These are phyloP conservation scores for Fusarium nisikadoi DNA, from an alignment of 2,329 filamentous ascomycete genomes.

Conservation along the genomic window DNA sequence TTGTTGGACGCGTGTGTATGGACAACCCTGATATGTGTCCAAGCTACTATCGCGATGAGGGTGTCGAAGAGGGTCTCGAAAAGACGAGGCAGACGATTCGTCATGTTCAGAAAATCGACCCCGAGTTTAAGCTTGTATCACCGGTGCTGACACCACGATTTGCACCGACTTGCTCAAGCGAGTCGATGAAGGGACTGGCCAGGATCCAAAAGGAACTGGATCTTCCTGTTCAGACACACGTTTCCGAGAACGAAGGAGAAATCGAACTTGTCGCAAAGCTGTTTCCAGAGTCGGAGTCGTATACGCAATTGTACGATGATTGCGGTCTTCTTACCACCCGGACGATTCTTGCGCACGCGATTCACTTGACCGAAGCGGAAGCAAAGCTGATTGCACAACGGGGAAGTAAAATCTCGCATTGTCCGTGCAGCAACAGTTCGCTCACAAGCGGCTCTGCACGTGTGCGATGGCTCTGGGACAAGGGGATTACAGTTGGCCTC, in stretches of 20 bases:
- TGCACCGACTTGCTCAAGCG: conserved; percentile 69
- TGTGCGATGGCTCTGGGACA: conserved; percentile 78
- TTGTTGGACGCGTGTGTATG: conserved; percentile 97
- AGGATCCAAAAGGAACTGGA: conserved; percentile 69
- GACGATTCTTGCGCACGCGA: conserved; percentile 86
- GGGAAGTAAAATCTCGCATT: conserved; percentile 79
- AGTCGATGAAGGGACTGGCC: conserved; percentile 72
- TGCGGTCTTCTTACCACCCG: conserved; percentile 74
- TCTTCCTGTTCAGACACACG: conserved; percentile 86
- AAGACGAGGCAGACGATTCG: conserved; percentile 69
- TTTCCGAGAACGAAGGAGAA: conserved; percentile 84
- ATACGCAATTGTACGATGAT: conserved; percentile 82
- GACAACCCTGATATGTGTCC: conserved; percentile 75
- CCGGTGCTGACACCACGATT: conserved; percentile 84
- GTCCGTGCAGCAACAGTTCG: conserved; percentile 85
- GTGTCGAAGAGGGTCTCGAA: conserved; percentile 64
- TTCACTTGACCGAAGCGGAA: conserved; percentile 79
- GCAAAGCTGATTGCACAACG: conserved; percentile 69
- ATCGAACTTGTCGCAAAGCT: conserved; percentile 74
- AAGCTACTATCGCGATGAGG: conserved; percentile 81
- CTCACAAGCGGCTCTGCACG: conserved; percentile 82
- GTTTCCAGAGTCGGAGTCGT: conserved; percentile 73
- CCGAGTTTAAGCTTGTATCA: conserved; percentile 69
- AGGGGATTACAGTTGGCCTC: conserved; percentile 81
- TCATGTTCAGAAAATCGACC: conserved; percentile 76